Percentiles rank a stretch among this genome's conserved stretches.
Conservation (phyloP, 2,329 filamentous ascomycete species). For the Aureobasidium melanogenum region DNA sequence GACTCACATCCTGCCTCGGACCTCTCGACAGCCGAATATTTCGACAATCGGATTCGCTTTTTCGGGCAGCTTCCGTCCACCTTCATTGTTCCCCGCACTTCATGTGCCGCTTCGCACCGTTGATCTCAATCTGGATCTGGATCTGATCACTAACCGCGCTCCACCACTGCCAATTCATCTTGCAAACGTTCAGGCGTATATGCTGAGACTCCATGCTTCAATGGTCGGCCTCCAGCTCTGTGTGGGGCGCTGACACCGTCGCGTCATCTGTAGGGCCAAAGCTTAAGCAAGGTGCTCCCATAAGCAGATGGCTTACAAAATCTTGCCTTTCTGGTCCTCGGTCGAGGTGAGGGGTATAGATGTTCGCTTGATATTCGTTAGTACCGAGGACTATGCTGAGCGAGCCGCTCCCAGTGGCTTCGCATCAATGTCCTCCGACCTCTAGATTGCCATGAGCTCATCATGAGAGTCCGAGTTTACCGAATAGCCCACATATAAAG, state of each 20-base stretch:
- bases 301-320: neutral
- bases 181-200: neutral
- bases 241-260: neutral
- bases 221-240: neutral
- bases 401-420: neutral
- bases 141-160: neutral
- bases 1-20: neutral
- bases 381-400: neutral
- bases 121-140: neutral
- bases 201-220: neutral
- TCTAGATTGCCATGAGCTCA: neutral
- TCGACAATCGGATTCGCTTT: too few relatives aligned
- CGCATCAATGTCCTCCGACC: neutral
- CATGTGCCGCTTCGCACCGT: neutral
- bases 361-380: neutral
- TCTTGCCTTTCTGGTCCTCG: neutral
- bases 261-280: neutral
- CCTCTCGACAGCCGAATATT: too few relatives aligned
- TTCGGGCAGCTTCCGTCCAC: neutral
- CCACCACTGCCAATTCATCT: neutral
- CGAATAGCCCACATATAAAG: neutral
- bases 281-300: neutral
- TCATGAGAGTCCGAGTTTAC: neutral
- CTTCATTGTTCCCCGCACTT: slow-evolving; percentile 1
- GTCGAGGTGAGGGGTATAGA: slow-evolving; percentile 6